Evolutionary conservation across 2,329 filamentous ascomycete species (phyloP).

Genomic region (Microcyclospora pomicola): DNA sequence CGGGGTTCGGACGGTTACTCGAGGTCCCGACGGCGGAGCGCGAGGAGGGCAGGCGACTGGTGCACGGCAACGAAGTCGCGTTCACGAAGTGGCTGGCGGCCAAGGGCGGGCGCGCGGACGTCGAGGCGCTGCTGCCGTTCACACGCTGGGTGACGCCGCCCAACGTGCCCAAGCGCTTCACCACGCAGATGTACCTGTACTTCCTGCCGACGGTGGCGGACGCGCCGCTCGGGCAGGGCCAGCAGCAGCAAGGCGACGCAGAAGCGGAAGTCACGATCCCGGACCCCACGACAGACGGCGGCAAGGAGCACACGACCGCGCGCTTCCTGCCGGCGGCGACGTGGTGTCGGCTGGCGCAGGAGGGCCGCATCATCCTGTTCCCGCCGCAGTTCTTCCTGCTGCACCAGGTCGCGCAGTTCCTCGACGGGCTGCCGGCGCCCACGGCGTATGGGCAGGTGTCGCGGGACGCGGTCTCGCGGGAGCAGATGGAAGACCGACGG

Average conservation of each 20-base stretch:
- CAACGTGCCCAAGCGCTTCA: slow-evolving; percentile 62
- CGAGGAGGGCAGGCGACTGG: slow-evolving; percentile 50
- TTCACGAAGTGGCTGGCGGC: slow-evolving; percentile 53
- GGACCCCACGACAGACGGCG: slow-evolving; percentile 57
- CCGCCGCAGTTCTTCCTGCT: slow-evolving; percentile 78
- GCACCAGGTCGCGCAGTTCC: slow-evolving; percentile 29
- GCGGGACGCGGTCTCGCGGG: slow-evolving; percentile 11
- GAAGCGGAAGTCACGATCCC: slow-evolving; percentile 45
- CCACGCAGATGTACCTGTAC: slow-evolving; percentile 95
- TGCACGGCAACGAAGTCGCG: slow-evolving; percentile 51
- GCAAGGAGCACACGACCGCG: slow-evolving; percentile 59
- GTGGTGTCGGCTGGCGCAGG: slow-evolving; percentile 54
- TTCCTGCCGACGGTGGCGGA: slow-evolving; percentile 48
- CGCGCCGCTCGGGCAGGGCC: slow-evolving; percentile 18
- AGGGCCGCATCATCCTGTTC: slow-evolving; percentile 65
- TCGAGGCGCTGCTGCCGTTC: slow-evolving; percentile 60
- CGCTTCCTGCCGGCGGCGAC: slow-evolving; percentile 55
- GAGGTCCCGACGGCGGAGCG: slow-evolving; percentile 46
- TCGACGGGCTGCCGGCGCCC: slow-evolving; percentile 16
- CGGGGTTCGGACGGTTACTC: slow-evolving; percentile 42
- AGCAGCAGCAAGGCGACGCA: slow-evolving; percentile 13
- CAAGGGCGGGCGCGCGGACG: slow-evolving; percentile 50
- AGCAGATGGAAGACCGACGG: slow-evolving; percentile 37
- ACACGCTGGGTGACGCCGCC: slow-evolving; percentile 83
- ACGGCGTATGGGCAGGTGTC: slow-evolving; percentile 19